A percentile compares a stretch with the other conserved stretches of the same genome.
These are phyloP conservation scores for Colletotrichum musae DNA, from an alignment of 2,329 filamentous ascomycete species.

Conservation along the genomic window DNA sequence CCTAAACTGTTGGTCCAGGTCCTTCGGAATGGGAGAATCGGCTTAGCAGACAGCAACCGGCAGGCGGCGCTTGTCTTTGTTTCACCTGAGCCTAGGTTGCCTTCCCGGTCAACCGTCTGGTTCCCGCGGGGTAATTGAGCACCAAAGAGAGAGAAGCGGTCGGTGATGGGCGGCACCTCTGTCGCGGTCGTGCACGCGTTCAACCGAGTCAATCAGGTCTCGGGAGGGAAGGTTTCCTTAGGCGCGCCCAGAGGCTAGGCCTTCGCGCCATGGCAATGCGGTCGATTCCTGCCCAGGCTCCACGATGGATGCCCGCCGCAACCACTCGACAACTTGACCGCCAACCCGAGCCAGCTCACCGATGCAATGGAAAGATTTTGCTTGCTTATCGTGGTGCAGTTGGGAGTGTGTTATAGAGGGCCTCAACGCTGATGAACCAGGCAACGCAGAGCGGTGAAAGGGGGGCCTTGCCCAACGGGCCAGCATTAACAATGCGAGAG, in stretches of 20 bases:
- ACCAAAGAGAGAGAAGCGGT: background rate
- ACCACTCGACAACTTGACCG: slow-evolving; percentile 14
- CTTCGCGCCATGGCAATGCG: slow-evolving; percentile 1
- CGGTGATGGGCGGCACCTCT: background rate
- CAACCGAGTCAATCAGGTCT: slow-evolving; percentile 29
- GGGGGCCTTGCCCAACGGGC: background rate
- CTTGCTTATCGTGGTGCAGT: slow-evolving; percentile 13
- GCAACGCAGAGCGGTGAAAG: slow-evolving; percentile 33
- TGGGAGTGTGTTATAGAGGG: slow-evolving; percentile 10
- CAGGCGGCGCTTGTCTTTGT: slow-evolving; percentile 31
- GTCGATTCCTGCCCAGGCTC: slow-evolving; percentile 1
- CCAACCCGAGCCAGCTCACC: slow-evolving; percentile 1
- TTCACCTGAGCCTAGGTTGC: slow-evolving; percentile 20
- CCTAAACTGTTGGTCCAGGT: slow-evolving; percentile 11
- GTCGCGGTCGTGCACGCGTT: slow-evolving; percentile 15
- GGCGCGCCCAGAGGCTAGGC: slow-evolving; percentile 1
- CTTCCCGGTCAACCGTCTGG: slow-evolving; percentile 17
- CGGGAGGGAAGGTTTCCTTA: slow-evolving; percentile 16
- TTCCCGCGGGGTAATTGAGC: slow-evolving; percentile 13
- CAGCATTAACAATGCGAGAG: slow-evolving; percentile 28
- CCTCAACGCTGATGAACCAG: slow-evolving; percentile 15
- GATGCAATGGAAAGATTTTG: background rate
- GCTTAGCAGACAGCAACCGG: background rate
- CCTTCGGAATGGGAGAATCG: background rate
- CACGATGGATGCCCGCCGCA: slow-evolving; percentile 6